Base-by-base conservation (phyloP, 345 rosid genomes). In the Aurinia saxatilis region DNA sequence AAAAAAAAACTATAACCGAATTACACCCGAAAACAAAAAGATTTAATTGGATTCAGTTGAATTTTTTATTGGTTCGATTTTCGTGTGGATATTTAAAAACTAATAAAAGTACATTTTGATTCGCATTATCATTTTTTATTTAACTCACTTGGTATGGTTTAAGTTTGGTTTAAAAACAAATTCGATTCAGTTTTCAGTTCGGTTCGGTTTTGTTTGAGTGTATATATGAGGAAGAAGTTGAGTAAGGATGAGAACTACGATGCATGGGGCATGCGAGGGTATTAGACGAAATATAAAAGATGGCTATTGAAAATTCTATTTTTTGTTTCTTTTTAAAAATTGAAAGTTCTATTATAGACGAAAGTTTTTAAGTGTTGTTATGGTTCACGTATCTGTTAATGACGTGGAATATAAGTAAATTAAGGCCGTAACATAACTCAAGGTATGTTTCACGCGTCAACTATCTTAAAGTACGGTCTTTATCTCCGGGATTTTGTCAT, bases 401-500 rank as follows among this genome's bases (percentile, higher is more conserved):
- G 61, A 61, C 73, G 73, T 69, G 68, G 55, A 18, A n/a, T 17
- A 19, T 14, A 68, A 68, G 66, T 69, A 42, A 19, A 44, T 13
- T 13, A 44, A 31, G 2, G 30, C n/a, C 53, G 34, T 57, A 50
- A 58, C 66, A 13, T 35, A 65, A 50, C 31, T 6, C 47, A 50
- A 15, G 53, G 62, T 61, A 50, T 37, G 73, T 61, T 69, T 69
- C 73, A 69, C 73, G 73, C 68, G 73, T 61, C 73, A 69, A 61
- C 63, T 53, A 52, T 46, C 41, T 36, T 69, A 52, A 69, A 69
- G 41, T 53, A 42, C 3, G 47, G 54, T 60, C 61, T 52, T 53
- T 13, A 52, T 60, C 42, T 52, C 73, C 67, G 54, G 34, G 67
- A 61, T 61, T 61, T 63, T 45, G 49, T 60, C 62, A 52, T 27